Percentiles rank a stretch among this genome's conserved stretches.
phyloP scores from a whole-genome alignment of 768 basidiomycete species.

The Collybia nuda region DNA sequence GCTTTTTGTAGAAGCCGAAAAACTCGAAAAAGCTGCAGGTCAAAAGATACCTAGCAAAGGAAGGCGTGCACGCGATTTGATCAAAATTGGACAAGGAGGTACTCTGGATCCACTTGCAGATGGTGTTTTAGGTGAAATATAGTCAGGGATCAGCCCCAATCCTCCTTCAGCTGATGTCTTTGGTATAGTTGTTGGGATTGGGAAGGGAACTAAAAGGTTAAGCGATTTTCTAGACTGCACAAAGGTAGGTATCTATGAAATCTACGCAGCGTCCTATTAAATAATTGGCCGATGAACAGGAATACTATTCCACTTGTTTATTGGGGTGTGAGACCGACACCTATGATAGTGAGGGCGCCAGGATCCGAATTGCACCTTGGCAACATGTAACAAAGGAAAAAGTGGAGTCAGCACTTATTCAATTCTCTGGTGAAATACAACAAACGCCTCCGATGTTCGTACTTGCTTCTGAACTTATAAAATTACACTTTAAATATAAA shows the following conservation, averaged over 20 bases:
- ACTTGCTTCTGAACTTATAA: conserved; percentile 2
- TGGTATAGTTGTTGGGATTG: conserved; percentile 78
- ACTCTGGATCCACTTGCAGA: conserved; percentile 97
- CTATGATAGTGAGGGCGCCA: conserved; percentile 88
- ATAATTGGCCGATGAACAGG: conserved; percentile 41
- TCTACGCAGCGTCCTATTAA: background rate
- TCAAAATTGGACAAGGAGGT: conserved; percentile 92
- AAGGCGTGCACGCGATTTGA: conserved; percentile 42
- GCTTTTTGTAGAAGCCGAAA: conserved; percentile 72
- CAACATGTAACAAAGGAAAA: conserved; percentile 78
- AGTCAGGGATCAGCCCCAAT: background rate
- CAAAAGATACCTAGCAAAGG: conserved; percentile 41
- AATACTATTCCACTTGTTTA: conserved; percentile 88
- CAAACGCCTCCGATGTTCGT: conserved; percentile 91
- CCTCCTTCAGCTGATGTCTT: background rate
- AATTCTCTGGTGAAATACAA: conserved; percentile 84
- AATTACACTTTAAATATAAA: too few relatives aligned
- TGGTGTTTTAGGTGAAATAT: conserved; percentile 77
- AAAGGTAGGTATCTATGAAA: conserved; percentile 53
- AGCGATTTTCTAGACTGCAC: conserved; percentile 82
- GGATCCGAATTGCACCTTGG: conserved; percentile 78
- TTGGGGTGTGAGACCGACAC: conserved; percentile 94
- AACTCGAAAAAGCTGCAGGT: conserved; percentile 50
- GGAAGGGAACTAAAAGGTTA: conserved; percentile 87
- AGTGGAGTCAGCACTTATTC: conserved; percentile 65